These are phyloP conservation scores for Ophiostoma novo-ulmi DNA, from an alignment of 2,329 filamentous ascomycete genomes.

Conservation along the genomic window DNA sequence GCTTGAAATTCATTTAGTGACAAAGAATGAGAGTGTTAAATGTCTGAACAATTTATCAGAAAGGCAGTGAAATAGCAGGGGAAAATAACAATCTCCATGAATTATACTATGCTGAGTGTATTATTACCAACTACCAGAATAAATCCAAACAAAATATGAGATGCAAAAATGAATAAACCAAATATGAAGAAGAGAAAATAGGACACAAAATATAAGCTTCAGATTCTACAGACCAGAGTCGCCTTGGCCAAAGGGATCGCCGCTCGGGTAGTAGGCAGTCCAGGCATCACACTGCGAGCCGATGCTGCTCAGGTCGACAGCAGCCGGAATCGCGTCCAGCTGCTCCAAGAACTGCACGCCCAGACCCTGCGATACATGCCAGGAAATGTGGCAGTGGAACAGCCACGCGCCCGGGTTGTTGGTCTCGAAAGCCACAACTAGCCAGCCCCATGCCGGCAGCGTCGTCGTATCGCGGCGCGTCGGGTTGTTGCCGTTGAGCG, in stretches of 20 bases:
- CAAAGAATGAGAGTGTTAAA: not conserved
- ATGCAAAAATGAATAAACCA: not conserved
- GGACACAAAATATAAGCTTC: not conserved
- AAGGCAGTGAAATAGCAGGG: not conserved
- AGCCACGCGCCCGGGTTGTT: slow-evolving; percentile 49
- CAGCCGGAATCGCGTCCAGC: slow-evolving; percentile 22
- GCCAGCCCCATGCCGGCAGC: slow-evolving; percentile 42
- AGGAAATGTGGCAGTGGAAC: slow-evolving; percentile 48
- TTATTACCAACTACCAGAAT: too few species aligned
- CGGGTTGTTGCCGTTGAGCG: slow-evolving; percentile 39
- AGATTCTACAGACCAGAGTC: slow-evolving; percentile 25
- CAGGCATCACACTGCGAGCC: slow-evolving; percentile 23
- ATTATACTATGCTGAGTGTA: too few species aligned
- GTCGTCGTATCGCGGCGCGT: slow-evolving; percentile 45
- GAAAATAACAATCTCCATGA: too few species aligned
- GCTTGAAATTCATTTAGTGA: not conserved
- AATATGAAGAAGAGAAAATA: not conserved
- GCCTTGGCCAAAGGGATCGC: slow-evolving; percentile 22
- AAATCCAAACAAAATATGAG: too few species aligned
- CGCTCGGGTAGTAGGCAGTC: slow-evolving; percentile 24
- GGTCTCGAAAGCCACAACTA: slow-evolving; percentile 45
- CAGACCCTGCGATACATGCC: slow-evolving; percentile 47
- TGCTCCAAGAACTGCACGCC: slow-evolving; percentile 48
- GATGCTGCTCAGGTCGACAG: slow-evolving; percentile 22
- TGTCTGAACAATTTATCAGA: not conserved